These are phyloP conservation scores for Peronosclerospora sorghi DNA, from an alignment of 352 stramenopile genomes.

Conservation along the genomic window DNA sequence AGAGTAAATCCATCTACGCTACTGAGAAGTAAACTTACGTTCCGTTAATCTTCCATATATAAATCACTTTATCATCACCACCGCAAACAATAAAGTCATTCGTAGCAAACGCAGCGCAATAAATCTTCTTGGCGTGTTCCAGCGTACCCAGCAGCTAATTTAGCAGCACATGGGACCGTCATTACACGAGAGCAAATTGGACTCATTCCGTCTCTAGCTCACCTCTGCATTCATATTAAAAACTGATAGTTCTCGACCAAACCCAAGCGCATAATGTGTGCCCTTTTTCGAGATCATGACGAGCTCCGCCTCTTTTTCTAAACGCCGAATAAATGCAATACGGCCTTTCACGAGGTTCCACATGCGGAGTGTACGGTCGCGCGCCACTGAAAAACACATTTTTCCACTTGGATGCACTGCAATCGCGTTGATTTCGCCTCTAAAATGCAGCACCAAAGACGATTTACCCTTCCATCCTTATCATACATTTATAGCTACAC, in stretches of 20 bases:
- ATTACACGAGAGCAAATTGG: neutral
- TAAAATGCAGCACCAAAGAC: slow-evolving; percentile 7
- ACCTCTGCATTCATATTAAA: slow-evolving; percentile 78
- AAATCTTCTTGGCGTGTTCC: slow-evolving; percentile 63
- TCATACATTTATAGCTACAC: slow-evolving; percentile 1
- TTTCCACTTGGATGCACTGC: slow-evolving; percentile 84
- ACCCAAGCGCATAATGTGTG: slow-evolving; percentile 55
- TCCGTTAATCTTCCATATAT: slow-evolving; percentile 67
- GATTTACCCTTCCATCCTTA: neutral
- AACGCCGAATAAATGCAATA: slow-evolving; percentile 77
- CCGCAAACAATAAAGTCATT: slow-evolving; percentile 69
- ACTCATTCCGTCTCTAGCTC: neutral
- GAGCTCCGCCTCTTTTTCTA: slow-evolving; percentile 70
- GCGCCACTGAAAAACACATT: slow-evolving; percentile 75
- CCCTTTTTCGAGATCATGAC: slow-evolving; percentile 72
- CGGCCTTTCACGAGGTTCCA: slow-evolving; percentile 86
- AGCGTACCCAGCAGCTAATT: slow-evolving; percentile 47
- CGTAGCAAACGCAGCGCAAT: slow-evolving; percentile 61
- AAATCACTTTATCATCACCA: slow-evolving; percentile 74
- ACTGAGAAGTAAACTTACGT: slow-evolving; percentile 26
- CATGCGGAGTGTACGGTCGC: slow-evolving; percentile 79
- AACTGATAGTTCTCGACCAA: slow-evolving; percentile 62
- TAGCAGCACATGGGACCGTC: neutral
- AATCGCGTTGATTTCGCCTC: slow-evolving; percentile 73
- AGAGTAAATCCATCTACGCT: neutral